phyloP scores from a whole-genome alignment of 495 filamentous ascomycete species.

The Chaetomium tenue region DNA sequence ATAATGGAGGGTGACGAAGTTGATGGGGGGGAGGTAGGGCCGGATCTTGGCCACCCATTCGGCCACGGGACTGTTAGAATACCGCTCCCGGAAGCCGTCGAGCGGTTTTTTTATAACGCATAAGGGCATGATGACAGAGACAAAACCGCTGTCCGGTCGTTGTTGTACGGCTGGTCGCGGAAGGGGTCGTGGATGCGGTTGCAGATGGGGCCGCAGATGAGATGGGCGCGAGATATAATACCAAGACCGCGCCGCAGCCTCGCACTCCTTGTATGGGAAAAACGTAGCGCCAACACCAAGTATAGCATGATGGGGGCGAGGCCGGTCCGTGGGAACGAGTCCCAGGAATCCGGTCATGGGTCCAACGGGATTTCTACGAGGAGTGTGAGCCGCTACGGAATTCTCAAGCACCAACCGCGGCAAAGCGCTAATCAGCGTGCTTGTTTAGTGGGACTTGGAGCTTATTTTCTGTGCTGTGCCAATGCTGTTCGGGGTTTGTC shows the following conservation, averaged over 20 bases:
- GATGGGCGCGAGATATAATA: background rate
- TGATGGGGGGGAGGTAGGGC: constrained; percentile 54
- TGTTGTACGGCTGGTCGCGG: background rate
- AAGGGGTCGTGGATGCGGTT: too few relatives aligned
- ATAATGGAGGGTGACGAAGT: constrained; percentile 74
- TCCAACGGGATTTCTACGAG: background rate
- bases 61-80: constrained; percentile 6
- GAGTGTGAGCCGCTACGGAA: too few relatives aligned
- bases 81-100: constrained; percentile 3
- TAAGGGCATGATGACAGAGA: background rate
- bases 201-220: background rate
- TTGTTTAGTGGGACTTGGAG: background rate
- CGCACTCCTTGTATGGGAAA: background rate
- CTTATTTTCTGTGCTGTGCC: background rate
- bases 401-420: background rate
- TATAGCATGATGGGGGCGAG: too few relatives aligned
- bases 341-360: background rate
- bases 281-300: too few relatives aligned
- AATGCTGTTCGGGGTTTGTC: background rate
- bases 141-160: too few relatives aligned
- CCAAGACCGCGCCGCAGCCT: background rate
- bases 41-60: constrained; percentile 14
- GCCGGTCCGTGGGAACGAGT: background rate
- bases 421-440: background rate
- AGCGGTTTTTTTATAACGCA: background rate